Conservation (phyloP, 495 filamentous ascomycete genomes). For the Entonaema liquescens region DNA sequence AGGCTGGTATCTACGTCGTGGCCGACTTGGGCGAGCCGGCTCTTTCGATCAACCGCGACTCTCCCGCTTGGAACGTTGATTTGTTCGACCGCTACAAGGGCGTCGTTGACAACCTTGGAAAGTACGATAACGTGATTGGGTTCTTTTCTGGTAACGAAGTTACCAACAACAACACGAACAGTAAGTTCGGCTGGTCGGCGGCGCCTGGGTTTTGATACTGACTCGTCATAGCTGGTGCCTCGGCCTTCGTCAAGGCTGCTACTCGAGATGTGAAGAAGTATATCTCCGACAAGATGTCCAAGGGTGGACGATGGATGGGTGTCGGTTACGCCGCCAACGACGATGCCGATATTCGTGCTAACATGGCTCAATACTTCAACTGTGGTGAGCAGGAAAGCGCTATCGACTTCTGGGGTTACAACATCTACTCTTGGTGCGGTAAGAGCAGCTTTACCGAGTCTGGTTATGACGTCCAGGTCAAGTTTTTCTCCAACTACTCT, state of each 20-base stretch:
- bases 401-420: conserved; percentile 98
- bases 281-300: conserved; percentile 69
- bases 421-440: conserved; percentile 99
- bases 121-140: conserved; percentile 88
- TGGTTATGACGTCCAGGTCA: conserved; percentile 78
- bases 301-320: conserved; percentile 77
- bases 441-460: conserved; percentile 75
- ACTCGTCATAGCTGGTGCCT: conserved; percentile 64
- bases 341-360: conserved; percentile 76
- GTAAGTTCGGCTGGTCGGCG: conserved; percentile 23
- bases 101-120: conserved; percentile 80
- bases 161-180: conserved; percentile 83
- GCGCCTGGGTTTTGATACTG: neutral
- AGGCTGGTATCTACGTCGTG: conserved; percentile 93
- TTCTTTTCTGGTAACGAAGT: conserved; percentile 99
- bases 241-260: conserved; percentile 94
- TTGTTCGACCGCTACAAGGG: conserved; percentile 81
- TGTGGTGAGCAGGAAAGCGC: conserved; percentile 70
- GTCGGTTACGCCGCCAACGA: conserved; percentile 97
- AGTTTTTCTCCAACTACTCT: conserved; percentile 85
- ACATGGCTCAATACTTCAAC: conserved; percentile 92
- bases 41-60: conserved; percentile 82
- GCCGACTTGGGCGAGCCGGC: conserved; percentile 84
- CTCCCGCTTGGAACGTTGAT: conserved; percentile 76
- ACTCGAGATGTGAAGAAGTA: conserved; percentile 94